A percentile compares a stretch with the other conserved stretches of the same genome.
phyloP scores from a whole-genome alignment of 2,329 filamentous ascomycete genomes.

The Gaeumannomyces sp. region DNA sequence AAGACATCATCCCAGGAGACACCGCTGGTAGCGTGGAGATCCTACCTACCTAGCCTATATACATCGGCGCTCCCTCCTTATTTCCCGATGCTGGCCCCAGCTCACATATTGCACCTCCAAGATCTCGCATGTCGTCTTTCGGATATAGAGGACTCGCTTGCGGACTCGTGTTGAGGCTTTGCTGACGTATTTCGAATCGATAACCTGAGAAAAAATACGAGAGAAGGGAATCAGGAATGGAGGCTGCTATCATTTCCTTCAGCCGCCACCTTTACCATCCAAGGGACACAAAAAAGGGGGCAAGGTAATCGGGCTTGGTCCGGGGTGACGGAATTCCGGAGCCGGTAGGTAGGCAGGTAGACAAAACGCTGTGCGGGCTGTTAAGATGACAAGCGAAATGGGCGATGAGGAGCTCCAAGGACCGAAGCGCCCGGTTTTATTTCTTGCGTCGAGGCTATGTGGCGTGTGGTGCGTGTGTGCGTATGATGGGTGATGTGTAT shows the following conservation, averaged over 20 bases:
- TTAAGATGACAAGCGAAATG: neutral
- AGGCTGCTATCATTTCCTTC: neutral
- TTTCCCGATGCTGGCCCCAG: neutral
- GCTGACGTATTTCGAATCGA: neutral
- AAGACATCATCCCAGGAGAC: neutral
- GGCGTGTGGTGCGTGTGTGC: neutral
- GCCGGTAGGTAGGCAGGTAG: neutral
- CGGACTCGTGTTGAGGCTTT: too few relatives aligned
- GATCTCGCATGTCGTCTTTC: neutral
- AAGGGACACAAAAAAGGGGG: neutral
- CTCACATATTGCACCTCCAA: too few relatives aligned
- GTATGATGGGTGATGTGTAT: slow-evolving; percentile 1
- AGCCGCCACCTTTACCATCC: neutral
- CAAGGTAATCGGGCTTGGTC: neutral
- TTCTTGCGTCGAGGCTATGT: too few relatives aligned
- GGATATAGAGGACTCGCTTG: neutral
- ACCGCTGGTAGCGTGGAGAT: neutral
- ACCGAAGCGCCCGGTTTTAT: neutral
- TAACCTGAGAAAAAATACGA: neutral
- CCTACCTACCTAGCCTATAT: neutral
- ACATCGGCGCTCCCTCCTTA: neutral
- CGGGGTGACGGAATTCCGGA: neutral
- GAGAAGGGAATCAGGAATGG: neutral
- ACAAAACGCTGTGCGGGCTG: neutral
- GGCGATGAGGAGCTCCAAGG: neutral